Base-by-base conservation (phyloP, 345 rosid genomes). In the Pugionium cornutum region DNA sequence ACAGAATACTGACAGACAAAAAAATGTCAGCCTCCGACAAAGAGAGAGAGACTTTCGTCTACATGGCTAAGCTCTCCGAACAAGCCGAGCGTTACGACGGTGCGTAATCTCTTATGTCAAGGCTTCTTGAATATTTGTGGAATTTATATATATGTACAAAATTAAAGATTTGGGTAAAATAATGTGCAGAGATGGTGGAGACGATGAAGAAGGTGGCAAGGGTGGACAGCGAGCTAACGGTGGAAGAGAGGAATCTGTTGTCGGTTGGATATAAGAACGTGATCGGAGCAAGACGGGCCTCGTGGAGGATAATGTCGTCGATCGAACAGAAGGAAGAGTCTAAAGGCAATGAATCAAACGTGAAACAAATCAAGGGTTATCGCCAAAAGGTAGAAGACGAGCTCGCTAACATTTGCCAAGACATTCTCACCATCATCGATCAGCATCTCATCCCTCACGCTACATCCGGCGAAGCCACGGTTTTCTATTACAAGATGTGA, bases 11-110 rank as follows among this genome's bases (percentile, higher is more conserved):
- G 49, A 10, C 89, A 53, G 31, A 51, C 63, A 32, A 26, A 53
- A 74, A 67, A 66, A 45, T 66, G 27, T 83, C 95, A 53, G 67
- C 77, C 35, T 53, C 84, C 33, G 98, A 92, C 65, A 92, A 88
- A 81, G 97, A 92, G 34, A 77, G 96, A 39, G 97, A 89, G 68
- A 71, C 81, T 7, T 87, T 86, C 9, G 95, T 92, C 69, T 92
- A 88, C 82, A 64, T 89, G 87, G 91, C 96, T 74, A 92, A 89
- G 87, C 97, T 92, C 77, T 78, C 96, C 30, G 97, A 89, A 30
- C 98, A 92, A 78, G 98, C 97, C 56, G 98, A 92, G 72, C 89
- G 98, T 48, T 89, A 92, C 25, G 97, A 89, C 58, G 97, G 98
- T 87, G 57, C 4, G n/a, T 6, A 44, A 47, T 44, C 37, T 47